Evolutionary conservation across 2,329 filamentous ascomycete species (phyloP).

Genomic region (Byssothecium circinans): DNA sequence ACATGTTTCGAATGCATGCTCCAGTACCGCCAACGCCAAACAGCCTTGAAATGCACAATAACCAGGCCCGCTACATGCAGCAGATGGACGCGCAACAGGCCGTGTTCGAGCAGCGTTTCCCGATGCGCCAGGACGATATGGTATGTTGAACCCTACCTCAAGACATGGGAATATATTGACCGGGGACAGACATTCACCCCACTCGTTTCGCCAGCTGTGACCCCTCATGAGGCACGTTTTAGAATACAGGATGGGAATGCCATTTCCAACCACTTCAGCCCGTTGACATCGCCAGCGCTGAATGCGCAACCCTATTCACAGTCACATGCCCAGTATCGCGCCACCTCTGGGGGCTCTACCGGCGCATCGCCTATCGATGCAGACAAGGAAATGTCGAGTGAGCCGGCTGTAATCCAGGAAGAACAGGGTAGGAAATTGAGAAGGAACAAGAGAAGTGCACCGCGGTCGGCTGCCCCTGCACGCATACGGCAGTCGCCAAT

Average conservation of each 20-base stretch:
- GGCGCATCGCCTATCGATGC: constrained; percentile 53
- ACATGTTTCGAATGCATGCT: constrained; percentile 54
- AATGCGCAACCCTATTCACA: constrained; percentile 64
- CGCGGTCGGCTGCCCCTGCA: constrained; percentile 47
- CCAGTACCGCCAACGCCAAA: constrained; percentile 79
- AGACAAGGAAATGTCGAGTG: constrained; percentile 50
- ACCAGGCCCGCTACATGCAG: constrained; percentile 59
- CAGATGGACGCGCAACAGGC: constrained; percentile 59
- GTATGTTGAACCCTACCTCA: constrained; percentile 46
- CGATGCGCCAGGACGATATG: constrained; percentile 69
- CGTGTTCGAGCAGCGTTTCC: constrained; percentile 66
- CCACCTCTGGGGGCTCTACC: constrained; percentile 53
- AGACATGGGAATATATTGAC: constrained; percentile 16
- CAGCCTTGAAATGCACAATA: constrained; percentile 72
- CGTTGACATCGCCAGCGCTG: constrained; percentile 77
- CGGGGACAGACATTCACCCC: constrained; percentile 74
- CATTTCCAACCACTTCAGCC: constrained; percentile 78
- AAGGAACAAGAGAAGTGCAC: constrained; percentile 55
- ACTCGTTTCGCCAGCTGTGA: constrained; percentile 80
- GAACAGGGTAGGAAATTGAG: constrained; percentile 47
- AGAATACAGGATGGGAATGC: constrained; percentile 58
- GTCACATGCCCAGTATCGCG: constrained; percentile 37
- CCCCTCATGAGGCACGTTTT: constrained; percentile 74
- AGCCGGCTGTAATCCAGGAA: constrained; percentile 39
- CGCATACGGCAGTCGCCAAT: constrained; percentile 71